Percentiles rank a stretch among this genome's conserved stretches.
Evolutionary conservation across 192 early-diverging fungal genomes (phyloP).

Genomic region (Phlyctochytrium bullatum): DNA sequence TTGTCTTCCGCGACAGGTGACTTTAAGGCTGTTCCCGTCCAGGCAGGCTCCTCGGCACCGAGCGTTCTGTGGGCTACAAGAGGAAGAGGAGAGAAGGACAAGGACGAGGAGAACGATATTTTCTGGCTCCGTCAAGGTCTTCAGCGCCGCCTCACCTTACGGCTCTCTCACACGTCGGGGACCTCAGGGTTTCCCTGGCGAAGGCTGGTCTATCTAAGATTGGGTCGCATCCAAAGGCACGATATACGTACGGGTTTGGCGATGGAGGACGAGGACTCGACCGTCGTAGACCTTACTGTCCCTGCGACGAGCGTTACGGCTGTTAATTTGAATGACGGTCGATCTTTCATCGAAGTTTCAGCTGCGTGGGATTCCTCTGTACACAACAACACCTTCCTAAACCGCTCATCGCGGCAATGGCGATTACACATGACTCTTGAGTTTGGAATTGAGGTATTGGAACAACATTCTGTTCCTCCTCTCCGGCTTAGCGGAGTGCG

Average conservation of each 20-base stretch:
- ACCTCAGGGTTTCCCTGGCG: slow-evolving; percentile 26
- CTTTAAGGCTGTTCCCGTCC: slow-evolving; percentile 36
- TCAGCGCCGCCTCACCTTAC: slow-evolving; percentile 29
- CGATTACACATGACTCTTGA: slow-evolving; percentile 15
- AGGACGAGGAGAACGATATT: slow-evolving; percentile 4
- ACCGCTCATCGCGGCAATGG: slow-evolving; percentile 16
- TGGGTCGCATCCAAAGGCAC: slow-evolving; percentile 25
- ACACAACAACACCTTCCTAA: slow-evolving; percentile 28
- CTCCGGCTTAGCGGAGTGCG: background rate
- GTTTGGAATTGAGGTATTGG: slow-evolving; percentile 22
- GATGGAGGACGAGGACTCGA: slow-evolving; percentile 16
- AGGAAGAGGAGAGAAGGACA: background rate
- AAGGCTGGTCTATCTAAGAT: slow-evolving; percentile 16
- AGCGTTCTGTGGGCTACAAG: background rate
- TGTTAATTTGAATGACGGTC: slow-evolving; percentile 16
- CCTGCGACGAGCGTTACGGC: background rate
- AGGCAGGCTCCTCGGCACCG: slow-evolving; percentile 2
- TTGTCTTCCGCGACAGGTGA: slow-evolving; percentile 23
- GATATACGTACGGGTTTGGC: slow-evolving; percentile 19
- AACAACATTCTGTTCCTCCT: slow-evolving; percentile 3
- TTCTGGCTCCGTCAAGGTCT: slow-evolving; percentile 42
- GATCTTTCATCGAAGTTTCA: slow-evolving; percentile 26
- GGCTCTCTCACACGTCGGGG: slow-evolving; percentile 31
- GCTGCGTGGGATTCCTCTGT: slow-evolving; percentile 30
- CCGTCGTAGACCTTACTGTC: background rate